These are phyloP conservation scores for Malassezia equina DNA, from an alignment of 1,284 basidiomycete species.

Conservation along the genomic window DNA sequence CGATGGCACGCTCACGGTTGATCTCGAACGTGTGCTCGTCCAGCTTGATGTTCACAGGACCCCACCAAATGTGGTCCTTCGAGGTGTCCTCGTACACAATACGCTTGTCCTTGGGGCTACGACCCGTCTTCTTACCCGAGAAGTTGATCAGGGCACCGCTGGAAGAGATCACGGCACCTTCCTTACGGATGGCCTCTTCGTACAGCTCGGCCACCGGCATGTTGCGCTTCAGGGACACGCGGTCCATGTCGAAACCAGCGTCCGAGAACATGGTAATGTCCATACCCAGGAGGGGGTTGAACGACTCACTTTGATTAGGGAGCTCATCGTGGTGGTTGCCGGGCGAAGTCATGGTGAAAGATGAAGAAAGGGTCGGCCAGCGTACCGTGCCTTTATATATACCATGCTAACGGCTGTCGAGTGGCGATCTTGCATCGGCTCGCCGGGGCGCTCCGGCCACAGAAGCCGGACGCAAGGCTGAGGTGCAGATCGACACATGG, in stretches of 20 bases:
- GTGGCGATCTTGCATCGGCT: neutral
- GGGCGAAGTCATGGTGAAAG: conserved; percentile 39
- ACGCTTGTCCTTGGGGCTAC: conserved; percentile 98
- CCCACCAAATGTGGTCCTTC: conserved; percentile 99
- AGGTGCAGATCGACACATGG: neutral
- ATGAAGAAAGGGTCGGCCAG: neutral
- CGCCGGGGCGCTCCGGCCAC: neutral
- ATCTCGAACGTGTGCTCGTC: conserved; percentile 97
- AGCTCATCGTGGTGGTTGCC: conserved; percentile 47
- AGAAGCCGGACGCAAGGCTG: neutral
- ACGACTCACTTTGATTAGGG: conserved; percentile 17
- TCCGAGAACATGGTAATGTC: conserved; percentile 97
- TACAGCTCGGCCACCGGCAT: conserved; percentile 89
- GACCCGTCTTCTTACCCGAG: conserved; percentile 97
- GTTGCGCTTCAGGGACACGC: conserved; percentile 64
- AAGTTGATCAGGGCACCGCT: conserved; percentile 98
- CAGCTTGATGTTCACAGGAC: conserved; percentile 98
- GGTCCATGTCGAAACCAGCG: conserved; percentile 91
- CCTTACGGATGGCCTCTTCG: conserved; percentile 95
- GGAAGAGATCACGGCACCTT: conserved; percentile 92
- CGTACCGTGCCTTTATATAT: conserved; percentile 1
- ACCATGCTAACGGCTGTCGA: neutral
- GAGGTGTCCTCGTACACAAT: conserved; percentile 96
- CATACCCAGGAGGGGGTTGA: conserved; percentile 49
- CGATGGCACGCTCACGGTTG: conserved; percentile 98